These are phyloP conservation scores for Beauveria scarabaeidicola DNA, from an alignment of 2,329 filamentous ascomycete species.

Conservation along the genomic window DNA sequence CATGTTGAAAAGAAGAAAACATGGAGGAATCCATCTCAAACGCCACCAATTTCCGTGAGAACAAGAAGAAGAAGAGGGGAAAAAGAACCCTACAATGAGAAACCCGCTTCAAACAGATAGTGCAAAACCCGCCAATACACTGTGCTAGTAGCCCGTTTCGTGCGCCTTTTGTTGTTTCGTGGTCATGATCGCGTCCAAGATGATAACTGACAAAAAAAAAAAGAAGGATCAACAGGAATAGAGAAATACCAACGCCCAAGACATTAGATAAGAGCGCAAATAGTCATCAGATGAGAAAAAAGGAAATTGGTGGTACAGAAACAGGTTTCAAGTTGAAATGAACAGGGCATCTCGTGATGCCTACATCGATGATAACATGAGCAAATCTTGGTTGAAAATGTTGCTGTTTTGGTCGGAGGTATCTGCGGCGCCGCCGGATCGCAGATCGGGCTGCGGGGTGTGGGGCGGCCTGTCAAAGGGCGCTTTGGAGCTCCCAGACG, in stretches of 20 bases:
- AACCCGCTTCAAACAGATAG: background rate
- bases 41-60: background rate
- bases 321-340: background rate
- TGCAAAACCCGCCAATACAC: background rate
- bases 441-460: background rate
- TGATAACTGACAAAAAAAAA: background rate
- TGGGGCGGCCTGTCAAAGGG: background rate
- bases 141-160: conserved; percentile 1
- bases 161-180: background rate
- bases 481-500: background rate
- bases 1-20: background rate
- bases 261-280: background rate
- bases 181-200: conserved; percentile 6
- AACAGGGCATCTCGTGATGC: background rate
- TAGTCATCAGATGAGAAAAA: background rate
- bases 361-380: background rate
- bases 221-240: too few species aligned
- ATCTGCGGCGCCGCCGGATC: background rate
- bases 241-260: background rate
- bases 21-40: background rate
- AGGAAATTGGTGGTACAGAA: background rate
- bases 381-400: conserved; percentile 7
- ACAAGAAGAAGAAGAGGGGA: background rate
- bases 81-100: background rate
- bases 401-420: background rate